Percentiles rank a stretch among this genome's conserved stretches.
phyloP scores from a whole-genome alignment of 495 filamentous ascomycete species.

The Xeromyces bisporus region DNA sequence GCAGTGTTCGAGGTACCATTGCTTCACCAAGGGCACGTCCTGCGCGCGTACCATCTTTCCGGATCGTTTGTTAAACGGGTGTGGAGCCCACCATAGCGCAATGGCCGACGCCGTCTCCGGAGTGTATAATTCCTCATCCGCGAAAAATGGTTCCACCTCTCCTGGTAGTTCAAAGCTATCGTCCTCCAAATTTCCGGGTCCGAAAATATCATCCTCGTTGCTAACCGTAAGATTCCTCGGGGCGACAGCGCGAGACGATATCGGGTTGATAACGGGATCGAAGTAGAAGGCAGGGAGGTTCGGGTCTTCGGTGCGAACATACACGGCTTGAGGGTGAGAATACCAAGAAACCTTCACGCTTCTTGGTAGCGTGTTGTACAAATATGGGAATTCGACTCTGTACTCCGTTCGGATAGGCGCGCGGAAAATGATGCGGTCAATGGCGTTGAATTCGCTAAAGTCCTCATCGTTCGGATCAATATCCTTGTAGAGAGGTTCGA shows the following conservation, averaged over 20 bases:
- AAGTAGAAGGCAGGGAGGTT: constrained; percentile 94
- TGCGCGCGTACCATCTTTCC: constrained; percentile 95
- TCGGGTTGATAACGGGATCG: constrained; percentile 93
- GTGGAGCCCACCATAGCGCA: constrained; percentile 94
- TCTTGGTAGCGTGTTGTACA: constrained; percentile 91
- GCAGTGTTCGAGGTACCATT: constrained; percentile 95
- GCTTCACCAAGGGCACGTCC: constrained; percentile 93
- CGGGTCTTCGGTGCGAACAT: constrained; percentile 73
- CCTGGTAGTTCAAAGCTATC: constrained; percentile 74
- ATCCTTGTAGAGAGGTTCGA: constrained; percentile 97
- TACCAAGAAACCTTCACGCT: constrained; percentile 91
- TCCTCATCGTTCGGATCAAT: constrained; percentile 98
- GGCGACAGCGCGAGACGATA: constrained; percentile 84
- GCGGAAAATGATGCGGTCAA: constrained; percentile 98
- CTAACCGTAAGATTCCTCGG: constrained; percentile 87
- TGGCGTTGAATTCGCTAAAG: constrained; percentile 99
- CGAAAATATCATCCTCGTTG: constrained; percentile 93
- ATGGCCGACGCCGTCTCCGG: constrained; percentile 86
- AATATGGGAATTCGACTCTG: constrained; percentile 79
- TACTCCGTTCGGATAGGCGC: constrained; percentile 92
- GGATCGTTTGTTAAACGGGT: constrained; percentile 89
- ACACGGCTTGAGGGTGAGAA: constrained; percentile 84
- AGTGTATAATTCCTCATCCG: constrained; percentile 77
- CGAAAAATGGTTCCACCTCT: constrained; percentile 73
- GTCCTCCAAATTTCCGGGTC: constrained; percentile 67